phyloP scores from a whole-genome alignment of 2,329 filamentous ascomycete species.

The Esteya vermicola region DNA sequence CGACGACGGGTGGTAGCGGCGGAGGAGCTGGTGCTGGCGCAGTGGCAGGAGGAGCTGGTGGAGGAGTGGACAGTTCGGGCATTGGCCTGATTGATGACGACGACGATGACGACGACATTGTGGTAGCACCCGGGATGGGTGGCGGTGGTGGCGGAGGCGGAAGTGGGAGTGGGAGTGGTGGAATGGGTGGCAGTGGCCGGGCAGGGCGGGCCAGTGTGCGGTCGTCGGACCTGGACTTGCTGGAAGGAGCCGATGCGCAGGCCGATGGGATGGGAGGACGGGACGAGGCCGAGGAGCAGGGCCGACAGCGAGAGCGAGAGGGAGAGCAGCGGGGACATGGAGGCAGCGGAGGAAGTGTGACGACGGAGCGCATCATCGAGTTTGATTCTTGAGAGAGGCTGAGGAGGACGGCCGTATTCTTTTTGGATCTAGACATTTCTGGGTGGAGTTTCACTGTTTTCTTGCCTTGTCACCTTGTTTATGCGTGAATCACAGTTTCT shows the following conservation, averaged over 20 bases:
- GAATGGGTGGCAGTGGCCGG: slow-evolving; percentile 9
- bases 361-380: slow-evolving; percentile 25
- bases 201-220: slow-evolving; percentile 35
- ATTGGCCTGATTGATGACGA: slow-evolving; percentile 34
- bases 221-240: slow-evolving; percentile 53
- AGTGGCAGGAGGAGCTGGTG: slow-evolving; percentile 14
- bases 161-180: neutral
- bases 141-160: neutral
- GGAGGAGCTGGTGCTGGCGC: slow-evolving; percentile 18
- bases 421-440: neutral
- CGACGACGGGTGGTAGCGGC: slow-evolving; percentile 13
- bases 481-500: neutral
- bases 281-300: neutral
- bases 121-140: slow-evolving; percentile 11
- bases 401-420: neutral
- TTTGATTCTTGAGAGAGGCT: slow-evolving; percentile 25
- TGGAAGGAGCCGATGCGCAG: slow-evolving; percentile 62
- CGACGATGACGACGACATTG: slow-evolving; percentile 46
- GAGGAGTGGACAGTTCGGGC: neutral
- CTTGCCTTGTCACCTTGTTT: neutral
- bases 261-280: slow-evolving; percentile 32
- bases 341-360: slow-evolving; percentile 12
- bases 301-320: slow-evolving; percentile 13
- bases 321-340: slow-evolving; percentile 6
- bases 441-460: too few species aligned